Base-by-base conservation (phyloP, 305 asterid species). In the Fraxinus velutina region DNA sequence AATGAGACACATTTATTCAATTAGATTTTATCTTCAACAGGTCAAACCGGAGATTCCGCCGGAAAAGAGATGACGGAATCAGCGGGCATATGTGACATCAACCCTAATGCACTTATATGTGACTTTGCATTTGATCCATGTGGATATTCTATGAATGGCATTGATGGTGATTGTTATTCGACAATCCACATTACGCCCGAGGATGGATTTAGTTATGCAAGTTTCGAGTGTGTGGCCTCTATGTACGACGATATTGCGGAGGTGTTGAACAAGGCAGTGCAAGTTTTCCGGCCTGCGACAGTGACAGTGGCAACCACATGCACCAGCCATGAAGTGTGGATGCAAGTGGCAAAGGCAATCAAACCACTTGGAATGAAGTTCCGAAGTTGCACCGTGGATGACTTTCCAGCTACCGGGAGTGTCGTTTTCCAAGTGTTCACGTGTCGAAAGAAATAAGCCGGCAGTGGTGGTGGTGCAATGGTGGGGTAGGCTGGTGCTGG, bases 111-210 rank as follows among this genome's bases (percentile, higher is more conserved):
- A 0, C 68, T 90, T 21, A 85, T 96, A 0, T 96, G 99, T 22
- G 99, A 96, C 82, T 96, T 87, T 78, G 97, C 95, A 4, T 96
- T 96, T 37, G 98, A 94, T 71, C 99, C 99, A 0, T 96, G 99
- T 76, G 99, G 99, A 0, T 96, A 96, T 79, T 96, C 99, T 0
- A 96, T 96, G 99, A 96, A 96, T 79, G 97, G 98, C 0, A 68
- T 96, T 5, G 97, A 94, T 55, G 88, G 88, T 15, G 84, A 86
- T 82, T 94, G 97, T 33, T 96, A 96, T 81, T 96, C 97, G 1
- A 96, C 99, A 9, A 90, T 96, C 73, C 99, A 96, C 81, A 98
- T 96, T 13, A 96, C 99, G 5, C 99, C 99, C 5, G 99, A 96
- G 86, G 97, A 96, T 10, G 99, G 95, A 1, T 94, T 92, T 72